phyloP scores from a whole-genome alignment of 257 asterid species.

The Nicotiana obtusifolia region DNA sequence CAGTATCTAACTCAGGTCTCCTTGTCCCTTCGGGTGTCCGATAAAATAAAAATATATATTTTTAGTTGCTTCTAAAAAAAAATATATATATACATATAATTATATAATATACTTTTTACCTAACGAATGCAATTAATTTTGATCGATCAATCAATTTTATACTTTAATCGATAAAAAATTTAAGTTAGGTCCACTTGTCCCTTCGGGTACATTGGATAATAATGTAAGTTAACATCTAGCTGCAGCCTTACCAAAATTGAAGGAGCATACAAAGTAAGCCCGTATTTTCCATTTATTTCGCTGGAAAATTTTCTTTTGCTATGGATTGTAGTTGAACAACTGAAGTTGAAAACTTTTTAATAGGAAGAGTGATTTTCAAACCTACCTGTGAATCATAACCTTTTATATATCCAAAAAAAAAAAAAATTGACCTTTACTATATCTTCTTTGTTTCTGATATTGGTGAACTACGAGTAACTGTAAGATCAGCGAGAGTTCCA shows the following conservation, averaged over 20 bases:
- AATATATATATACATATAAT: too few species aligned
- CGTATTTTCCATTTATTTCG: not conserved
- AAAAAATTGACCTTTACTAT: not conserved
- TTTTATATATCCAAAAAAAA: not conserved
- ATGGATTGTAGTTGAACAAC: not conserved
- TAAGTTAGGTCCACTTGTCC: not conserved
- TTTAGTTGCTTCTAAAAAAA: too few species aligned
- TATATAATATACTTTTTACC: too few species aligned
- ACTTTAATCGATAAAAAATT: too few species aligned
- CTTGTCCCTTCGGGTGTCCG: too few species aligned
- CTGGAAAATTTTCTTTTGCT: not conserved
- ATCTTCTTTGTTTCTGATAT: not conserved
- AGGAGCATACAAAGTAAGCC: not conserved
- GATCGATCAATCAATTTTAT: too few species aligned
- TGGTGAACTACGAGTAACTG: constrained; percentile 8
- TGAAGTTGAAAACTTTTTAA: not conserved
- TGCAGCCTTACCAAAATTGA: not conserved
- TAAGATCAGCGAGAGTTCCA: not conserved
- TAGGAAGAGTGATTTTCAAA: not conserved
- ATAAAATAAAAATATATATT: not conserved
- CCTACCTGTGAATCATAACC: not conserved
- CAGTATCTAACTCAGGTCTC: not conserved
- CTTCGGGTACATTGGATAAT: not conserved
- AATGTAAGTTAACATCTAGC: not conserved
- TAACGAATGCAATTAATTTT: too few species aligned